Conservation (phyloP, 2,329 filamentous ascomycete species). For the Knoxdaviesia capensis region DNA sequence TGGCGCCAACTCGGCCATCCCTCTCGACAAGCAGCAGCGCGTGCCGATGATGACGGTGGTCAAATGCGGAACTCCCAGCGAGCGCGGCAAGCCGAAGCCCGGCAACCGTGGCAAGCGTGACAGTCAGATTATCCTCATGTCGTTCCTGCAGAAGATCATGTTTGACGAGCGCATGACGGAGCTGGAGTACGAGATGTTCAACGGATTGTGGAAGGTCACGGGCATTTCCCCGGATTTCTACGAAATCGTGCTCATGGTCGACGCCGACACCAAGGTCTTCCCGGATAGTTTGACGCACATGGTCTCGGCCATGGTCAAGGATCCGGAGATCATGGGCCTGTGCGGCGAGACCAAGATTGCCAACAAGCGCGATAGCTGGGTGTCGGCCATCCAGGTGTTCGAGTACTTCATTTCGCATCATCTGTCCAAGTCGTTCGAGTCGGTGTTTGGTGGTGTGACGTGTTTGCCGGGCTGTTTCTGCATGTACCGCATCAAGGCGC, state of each 20-base stretch:
- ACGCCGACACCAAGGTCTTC: conserved; percentile 98
- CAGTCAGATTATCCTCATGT: conserved; percentile 98
- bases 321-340: conserved; percentile 96
- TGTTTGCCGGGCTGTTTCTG: conserved; percentile 98
- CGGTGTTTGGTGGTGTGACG: conserved; percentile 95
- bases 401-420: conserved; percentile 99
- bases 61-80: conserved; percentile 86
- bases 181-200: conserved; percentile 98
- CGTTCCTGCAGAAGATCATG: conserved; percentile 98
- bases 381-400: conserved; percentile 96
- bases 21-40: conserved; percentile 75
- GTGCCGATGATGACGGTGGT: conserved; percentile 95
- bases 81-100: conserved; percentile 63
- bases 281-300: conserved; percentile 96
- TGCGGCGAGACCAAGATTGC: conserved; percentile 99
- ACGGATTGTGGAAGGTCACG: conserved; percentile 94
- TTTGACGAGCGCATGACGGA: conserved; percentile 99
- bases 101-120: conserved; percentile 97
- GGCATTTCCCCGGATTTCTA: conserved; percentile 97
- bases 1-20: conserved; percentile 59
- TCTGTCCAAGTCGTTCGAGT: conserved; percentile 91
- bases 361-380: conserved; percentile 89
- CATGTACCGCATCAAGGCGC: conserved; percentile 99
- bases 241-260: conserved; percentile 95
- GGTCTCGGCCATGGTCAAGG: conserved; percentile 97